Conservation (phyloP, 371 early-diverging fungal genomes). For the Zopfochytrium polystomum region DNA sequence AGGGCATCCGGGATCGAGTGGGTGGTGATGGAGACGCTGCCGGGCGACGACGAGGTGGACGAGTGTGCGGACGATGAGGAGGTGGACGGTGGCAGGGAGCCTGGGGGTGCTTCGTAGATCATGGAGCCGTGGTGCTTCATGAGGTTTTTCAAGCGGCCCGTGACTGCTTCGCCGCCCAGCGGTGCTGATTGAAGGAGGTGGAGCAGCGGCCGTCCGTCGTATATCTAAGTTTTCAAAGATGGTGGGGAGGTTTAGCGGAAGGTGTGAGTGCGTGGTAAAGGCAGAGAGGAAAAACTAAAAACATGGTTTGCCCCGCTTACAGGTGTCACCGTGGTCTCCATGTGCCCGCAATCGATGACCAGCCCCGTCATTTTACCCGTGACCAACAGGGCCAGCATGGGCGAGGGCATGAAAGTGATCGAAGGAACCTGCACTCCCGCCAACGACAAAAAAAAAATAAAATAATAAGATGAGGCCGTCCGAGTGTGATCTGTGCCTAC, state of each 20-base stretch:
- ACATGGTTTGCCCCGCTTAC: no score
- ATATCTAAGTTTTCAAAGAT: no score
- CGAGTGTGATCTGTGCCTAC: no score
- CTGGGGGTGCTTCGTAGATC: conserved; percentile 42
- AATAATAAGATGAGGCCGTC: not conserved
- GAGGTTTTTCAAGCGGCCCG: conserved; percentile 56
- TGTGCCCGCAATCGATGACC: conserved; percentile 55
- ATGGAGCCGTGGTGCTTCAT: conserved; percentile 55
- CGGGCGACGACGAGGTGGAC: conserved; percentile 1
- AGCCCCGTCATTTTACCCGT: conserved; percentile 76
- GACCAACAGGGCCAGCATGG: conserved; percentile 73
- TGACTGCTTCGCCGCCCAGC: conserved; percentile 67
- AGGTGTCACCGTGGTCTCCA: conserved; percentile 74
- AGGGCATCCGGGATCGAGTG: conserved; percentile 9
- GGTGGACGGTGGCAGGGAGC: conserved; percentile 33
- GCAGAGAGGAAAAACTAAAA: no score
- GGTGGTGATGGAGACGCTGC: not conserved
- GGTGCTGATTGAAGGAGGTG: conserved; percentile 68
- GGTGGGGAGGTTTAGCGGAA: no score
- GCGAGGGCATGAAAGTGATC: conserved; percentile 74
- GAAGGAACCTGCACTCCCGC: conserved; percentile 71
- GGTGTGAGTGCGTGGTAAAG: no score
- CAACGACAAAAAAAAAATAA: conserved; percentile 1
- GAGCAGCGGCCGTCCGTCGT: conserved; percentile 70
- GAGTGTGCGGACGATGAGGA: not conserved